Evolutionary conservation across 106 monocot species (phyloP).

Genomic region (Dendrobium catenatum): DNA sequence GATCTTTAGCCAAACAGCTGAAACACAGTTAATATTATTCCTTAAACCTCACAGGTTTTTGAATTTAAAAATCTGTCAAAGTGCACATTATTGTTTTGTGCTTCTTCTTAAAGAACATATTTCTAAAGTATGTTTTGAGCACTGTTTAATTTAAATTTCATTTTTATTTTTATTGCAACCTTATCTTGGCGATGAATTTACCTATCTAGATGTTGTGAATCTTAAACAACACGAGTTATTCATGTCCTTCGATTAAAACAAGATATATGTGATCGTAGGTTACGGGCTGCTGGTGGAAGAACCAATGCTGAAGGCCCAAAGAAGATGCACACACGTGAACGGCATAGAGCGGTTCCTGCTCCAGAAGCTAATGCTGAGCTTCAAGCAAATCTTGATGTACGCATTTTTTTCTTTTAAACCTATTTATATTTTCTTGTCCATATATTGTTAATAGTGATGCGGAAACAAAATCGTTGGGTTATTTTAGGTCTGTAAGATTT

Average conservation of each 20-base stretch:
- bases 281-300: constrained; percentile 47
- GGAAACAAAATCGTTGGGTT: neutral
- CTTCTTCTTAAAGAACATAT: neutral
- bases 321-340: constrained; percentile 47
- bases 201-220: neutral
- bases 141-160: neutral
- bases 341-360: constrained; percentile 48
- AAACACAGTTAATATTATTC: neutral
- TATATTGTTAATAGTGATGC: neutral
- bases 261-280: constrained; percentile 17
- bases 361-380: constrained; percentile 74
- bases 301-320: constrained; percentile 45
- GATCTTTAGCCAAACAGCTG: neutral
- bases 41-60: neutral
- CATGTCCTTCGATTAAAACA: neutral
- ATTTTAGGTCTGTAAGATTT: neutral
- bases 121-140: neutral
- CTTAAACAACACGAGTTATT: neutral
- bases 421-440: neutral
- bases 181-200: neutral
- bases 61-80: neutral
- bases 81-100: neutral
- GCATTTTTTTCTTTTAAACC: neutral
- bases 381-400: constrained; percentile 74
- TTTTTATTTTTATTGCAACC: neutral